These are phyloP conservation scores for Nevesoporus exiguus DNA, from an alignment of 768 basidiomycete species.

Conservation along the genomic window DNA sequence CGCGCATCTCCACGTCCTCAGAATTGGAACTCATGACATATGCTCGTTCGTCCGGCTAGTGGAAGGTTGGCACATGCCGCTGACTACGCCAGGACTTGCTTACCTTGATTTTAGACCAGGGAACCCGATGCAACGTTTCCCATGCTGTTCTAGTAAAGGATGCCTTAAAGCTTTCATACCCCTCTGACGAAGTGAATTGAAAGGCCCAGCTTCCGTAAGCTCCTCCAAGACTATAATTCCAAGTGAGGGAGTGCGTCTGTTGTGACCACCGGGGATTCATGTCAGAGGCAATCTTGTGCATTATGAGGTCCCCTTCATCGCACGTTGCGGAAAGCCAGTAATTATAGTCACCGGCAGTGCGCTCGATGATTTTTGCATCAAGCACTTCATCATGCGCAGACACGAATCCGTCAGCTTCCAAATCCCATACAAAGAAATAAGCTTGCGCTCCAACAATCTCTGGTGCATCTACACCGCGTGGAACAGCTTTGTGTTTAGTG, in stretches of 20 bases:
- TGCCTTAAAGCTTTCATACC: slow-evolving; percentile 56
- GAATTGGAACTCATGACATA: slow-evolving; percentile 74
- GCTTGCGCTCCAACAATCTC: slow-evolving; percentile 43
- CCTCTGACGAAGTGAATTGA: slow-evolving; percentile 54
- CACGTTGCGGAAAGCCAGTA: slow-evolving; percentile 59
- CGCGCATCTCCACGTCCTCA: slow-evolving; percentile 88
- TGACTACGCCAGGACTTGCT: slow-evolving; percentile 8
- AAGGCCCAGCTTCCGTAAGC: slow-evolving; percentile 79
- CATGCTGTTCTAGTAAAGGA: slow-evolving; percentile 71
- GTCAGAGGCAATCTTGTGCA: slow-evolving; percentile 59
- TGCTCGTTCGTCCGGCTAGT: slow-evolving; percentile 75
- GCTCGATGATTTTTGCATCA: slow-evolving; percentile 49
- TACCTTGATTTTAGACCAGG: slow-evolving; percentile 83
- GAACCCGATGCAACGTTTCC: slow-evolving; percentile 70
- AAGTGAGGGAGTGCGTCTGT: slow-evolving; percentile 73
- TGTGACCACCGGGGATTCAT: slow-evolving; percentile 71
- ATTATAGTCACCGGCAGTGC: slow-evolving; percentile 42
- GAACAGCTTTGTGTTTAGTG: slow-evolving; percentile 17
- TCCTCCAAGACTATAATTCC: slow-evolving; percentile 70
- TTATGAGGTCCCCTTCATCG: slow-evolving; percentile 48
- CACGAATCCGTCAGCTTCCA: slow-evolving; percentile 44
- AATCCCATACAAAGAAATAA: slow-evolving; percentile 62
- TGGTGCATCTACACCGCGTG: slow-evolving; percentile 18
- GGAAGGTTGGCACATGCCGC: not conserved
- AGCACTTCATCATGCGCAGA: slow-evolving; percentile 48